Evolutionary conservation across 345 rosid genomes (phyloP).

Genomic region (Pistacia atlantica): DNA sequence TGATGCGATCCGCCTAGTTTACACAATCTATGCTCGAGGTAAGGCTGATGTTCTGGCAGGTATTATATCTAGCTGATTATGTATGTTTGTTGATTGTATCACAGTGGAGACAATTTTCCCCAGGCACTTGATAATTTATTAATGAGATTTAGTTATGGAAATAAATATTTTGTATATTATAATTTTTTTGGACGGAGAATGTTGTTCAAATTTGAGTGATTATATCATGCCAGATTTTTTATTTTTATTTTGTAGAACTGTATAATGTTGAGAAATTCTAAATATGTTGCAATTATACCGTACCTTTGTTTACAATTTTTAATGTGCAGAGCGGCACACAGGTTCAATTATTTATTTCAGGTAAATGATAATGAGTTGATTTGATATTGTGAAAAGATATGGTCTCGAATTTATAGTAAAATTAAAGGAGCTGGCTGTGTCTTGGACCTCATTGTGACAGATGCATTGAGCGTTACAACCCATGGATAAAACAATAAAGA

Average conservation of each 20-base stretch:
- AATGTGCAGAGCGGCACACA: too few relatives aligned
- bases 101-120: slow-evolving; percentile 5
- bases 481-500: background rate
- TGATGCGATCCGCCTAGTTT: slow-evolving; percentile 88
- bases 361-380: too few relatives aligned
- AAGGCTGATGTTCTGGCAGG: slow-evolving; percentile 90
- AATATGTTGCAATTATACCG: too few relatives aligned
- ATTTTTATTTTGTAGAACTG: background rate
- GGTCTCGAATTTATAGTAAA: too few relatives aligned
- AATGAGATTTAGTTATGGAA: slow-evolving; percentile 17
- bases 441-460: too few relatives aligned
- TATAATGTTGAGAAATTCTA: background rate
- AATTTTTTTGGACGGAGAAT: slow-evolving; percentile 12
- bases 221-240: background rate
- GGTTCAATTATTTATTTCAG: too few relatives aligned
- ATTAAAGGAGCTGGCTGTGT: too few relatives aligned
- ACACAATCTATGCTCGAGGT: slow-evolving; percentile 89
- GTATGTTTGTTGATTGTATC: slow-evolving; percentile 5
- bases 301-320: too few relatives aligned
- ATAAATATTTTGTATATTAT: slow-evolving; percentile 29
- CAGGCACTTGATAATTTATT: slow-evolving; percentile 14
- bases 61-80: slow-evolving; percentile 69
- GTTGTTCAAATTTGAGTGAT: background rate
- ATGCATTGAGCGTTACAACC: too few relatives aligned
- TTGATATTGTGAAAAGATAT: too few relatives aligned